Evolutionary conservation across 2,329 filamentous ascomycete genomes (phyloP).

Genomic region (Podosphaera fusca): DNA sequence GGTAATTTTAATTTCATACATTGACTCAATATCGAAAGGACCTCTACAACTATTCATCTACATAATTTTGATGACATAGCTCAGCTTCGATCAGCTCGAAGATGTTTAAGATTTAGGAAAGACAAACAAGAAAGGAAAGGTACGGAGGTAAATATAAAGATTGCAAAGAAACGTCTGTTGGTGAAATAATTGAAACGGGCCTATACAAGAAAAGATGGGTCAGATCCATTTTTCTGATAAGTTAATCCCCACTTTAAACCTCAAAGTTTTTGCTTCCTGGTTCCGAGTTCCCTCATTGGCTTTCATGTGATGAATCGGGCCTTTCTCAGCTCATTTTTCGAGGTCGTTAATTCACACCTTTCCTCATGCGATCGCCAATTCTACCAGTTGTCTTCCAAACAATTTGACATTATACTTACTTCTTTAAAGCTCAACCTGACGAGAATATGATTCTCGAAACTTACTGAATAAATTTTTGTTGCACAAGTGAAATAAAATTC

Average conservation of each 20-base stretch:
- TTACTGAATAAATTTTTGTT: not conserved
- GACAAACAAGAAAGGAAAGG: not conserved
- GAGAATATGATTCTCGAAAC: not conserved
- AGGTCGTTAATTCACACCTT: not conserved
- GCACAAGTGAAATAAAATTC: not conserved
- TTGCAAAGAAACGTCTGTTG: not conserved
- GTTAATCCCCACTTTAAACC: not conserved
- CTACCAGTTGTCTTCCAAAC: not conserved
- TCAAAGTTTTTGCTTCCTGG: not conserved
- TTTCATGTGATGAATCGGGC: not conserved
- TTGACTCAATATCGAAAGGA: not conserved
- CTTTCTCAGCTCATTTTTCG: not conserved
- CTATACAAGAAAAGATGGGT: not conserved
- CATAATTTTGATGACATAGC: not conserved
- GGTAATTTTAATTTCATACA: not conserved
- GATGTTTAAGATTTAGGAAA: not conserved
- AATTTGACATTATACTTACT: not conserved
- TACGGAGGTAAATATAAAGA: not conserved
- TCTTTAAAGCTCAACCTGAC: not conserved
- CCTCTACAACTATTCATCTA: not conserved
- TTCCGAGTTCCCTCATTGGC: not conserved
- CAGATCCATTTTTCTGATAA: not conserved
- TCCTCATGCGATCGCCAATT: not conserved
- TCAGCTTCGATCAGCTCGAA: not conserved
- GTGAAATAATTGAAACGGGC: not conserved